phyloP scores from a whole-genome alignment of 2,329 filamentous ascomycete genomes.

The Ophiostoma himal-ulmi region DNA sequence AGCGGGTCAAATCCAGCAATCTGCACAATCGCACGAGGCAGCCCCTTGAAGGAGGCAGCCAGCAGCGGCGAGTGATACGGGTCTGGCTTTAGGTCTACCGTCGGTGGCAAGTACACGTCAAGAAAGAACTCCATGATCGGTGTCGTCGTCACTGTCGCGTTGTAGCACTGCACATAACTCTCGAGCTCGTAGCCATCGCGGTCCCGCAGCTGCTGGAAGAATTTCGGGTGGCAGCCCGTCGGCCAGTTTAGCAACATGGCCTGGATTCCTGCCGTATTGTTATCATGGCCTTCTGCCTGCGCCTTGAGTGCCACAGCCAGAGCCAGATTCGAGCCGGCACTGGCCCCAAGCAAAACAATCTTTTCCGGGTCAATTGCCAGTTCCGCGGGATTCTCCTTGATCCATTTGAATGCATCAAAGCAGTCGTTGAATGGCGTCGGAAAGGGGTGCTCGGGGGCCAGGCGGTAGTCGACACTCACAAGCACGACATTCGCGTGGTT shows the following conservation, averaged over 20 bases:
- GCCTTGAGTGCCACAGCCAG: not conserved
- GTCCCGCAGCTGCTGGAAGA: slow-evolving; percentile 28
- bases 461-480: slow-evolving; percentile 36
- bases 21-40: slow-evolving; percentile 33
- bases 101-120: slow-evolving; percentile 32
- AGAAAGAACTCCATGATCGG: slow-evolving; percentile 34
- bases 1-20: slow-evolving; percentile 34
- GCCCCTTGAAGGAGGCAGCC: slow-evolving; percentile 30
- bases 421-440: slow-evolving; percentile 46
- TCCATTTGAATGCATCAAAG: slow-evolving; percentile 37
- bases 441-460: slow-evolving; percentile 46
- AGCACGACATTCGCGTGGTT: slow-evolving; percentile 32
- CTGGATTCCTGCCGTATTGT: slow-evolving; percentile 29
- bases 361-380: not conserved
- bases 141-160: slow-evolving; percentile 32
- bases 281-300: not conserved
- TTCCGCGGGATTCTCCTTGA: not conserved
- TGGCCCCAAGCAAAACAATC: not conserved
- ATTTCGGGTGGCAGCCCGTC: slow-evolving; percentile 35
- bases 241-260: slow-evolving; percentile 36
- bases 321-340: not conserved
- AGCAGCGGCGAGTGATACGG: slow-evolving; percentile 34
- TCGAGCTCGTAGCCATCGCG: slow-evolving; percentile 34
- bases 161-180: slow-evolving; percentile 34
- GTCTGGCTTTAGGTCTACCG: slow-evolving; percentile 27